These are phyloP conservation scores for Aureobasidium sp. DNA, from an alignment of 2,329 filamentous ascomycete species.

Conservation along the genomic window DNA sequence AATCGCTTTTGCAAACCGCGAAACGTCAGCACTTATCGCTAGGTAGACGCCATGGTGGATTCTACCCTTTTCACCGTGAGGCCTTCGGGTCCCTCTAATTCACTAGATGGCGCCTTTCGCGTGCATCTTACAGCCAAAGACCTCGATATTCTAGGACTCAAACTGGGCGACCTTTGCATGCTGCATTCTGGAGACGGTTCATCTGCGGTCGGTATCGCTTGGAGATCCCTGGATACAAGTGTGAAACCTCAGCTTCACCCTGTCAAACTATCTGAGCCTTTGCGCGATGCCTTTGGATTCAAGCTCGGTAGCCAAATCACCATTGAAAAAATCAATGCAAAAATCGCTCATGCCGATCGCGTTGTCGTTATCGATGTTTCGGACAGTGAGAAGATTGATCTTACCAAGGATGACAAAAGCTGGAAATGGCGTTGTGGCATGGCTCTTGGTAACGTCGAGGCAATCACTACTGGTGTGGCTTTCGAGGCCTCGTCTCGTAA, in stretches of 20 bases:
- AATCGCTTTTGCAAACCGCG: not conserved
- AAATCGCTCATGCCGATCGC: conserved; percentile 46
- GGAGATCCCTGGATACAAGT: conserved; percentile 44
- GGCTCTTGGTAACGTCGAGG: conserved; percentile 47
- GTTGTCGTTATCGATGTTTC: conserved; percentile 52
- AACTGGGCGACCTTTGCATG: conserved; percentile 51
- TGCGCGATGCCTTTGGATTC: conserved; percentile 64
- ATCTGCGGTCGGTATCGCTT: conserved; percentile 52
- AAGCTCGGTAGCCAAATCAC: conserved; percentile 62
- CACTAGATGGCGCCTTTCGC: conserved; percentile 49
- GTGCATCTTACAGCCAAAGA: conserved; percentile 49
- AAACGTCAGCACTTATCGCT: not conserved
- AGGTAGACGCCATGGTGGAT: conserved; percentile 9
- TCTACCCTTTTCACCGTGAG: conserved; percentile 40
- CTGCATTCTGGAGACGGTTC: conserved; percentile 35
- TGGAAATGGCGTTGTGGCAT: conserved; percentile 21
- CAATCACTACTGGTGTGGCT: conserved; percentile 59
- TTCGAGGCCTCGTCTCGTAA: conserved; percentile 56
- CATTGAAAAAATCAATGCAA: conserved; percentile 44
- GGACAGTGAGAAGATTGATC: conserved; percentile 19
- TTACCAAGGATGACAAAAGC: conserved; percentile 26
- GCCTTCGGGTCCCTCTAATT: conserved; percentile 39
- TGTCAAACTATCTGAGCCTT: conserved; percentile 62
- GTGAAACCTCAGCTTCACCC: conserved; percentile 55
- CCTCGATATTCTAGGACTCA: conserved; percentile 45